Conservation (phyloP, 768 basidiomycete species). For the Pluteus cervinus region DNA sequence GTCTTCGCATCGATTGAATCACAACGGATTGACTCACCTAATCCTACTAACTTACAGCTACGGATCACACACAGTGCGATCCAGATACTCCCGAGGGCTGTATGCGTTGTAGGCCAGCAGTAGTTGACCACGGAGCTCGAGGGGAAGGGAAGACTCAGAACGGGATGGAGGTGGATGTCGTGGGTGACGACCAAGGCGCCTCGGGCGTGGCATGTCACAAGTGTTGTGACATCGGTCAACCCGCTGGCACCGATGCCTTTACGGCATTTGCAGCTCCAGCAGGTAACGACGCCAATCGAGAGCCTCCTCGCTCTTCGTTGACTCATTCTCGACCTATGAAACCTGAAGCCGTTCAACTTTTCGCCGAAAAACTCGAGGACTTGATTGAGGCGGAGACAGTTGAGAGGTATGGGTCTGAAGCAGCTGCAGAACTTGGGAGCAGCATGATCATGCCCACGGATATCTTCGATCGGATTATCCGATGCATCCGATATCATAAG, state of each 20-base stretch:
- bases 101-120: conserved; percentile 1
- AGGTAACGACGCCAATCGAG: neutral
- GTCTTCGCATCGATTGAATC: neutral
- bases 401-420: neutral
- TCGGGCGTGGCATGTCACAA: neutral
- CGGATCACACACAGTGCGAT: neutral
- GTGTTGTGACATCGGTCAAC: neutral
- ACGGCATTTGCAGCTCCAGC: neutral
- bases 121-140: no score
- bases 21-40: no score
- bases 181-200: conserved; percentile 3
- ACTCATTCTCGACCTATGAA: no score
- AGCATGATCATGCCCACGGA: conserved; percentile 13
- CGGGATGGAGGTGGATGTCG: neutral
- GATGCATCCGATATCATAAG: conserved; percentile 1
- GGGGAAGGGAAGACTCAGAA: no score
- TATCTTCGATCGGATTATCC: conserved; percentile 6
- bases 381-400: neutral
- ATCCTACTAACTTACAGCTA: no score
- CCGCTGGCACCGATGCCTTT: neutral
- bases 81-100: neutral
- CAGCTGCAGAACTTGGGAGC: conserved; percentile 8
- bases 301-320: neutral
- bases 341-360: no score
- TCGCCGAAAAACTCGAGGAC: conserved; percentile 1